phyloP scores from a whole-genome alignment of 1,284 basidiomycete species.

The Cutaneotrichosporon cyanovorans region DNA sequence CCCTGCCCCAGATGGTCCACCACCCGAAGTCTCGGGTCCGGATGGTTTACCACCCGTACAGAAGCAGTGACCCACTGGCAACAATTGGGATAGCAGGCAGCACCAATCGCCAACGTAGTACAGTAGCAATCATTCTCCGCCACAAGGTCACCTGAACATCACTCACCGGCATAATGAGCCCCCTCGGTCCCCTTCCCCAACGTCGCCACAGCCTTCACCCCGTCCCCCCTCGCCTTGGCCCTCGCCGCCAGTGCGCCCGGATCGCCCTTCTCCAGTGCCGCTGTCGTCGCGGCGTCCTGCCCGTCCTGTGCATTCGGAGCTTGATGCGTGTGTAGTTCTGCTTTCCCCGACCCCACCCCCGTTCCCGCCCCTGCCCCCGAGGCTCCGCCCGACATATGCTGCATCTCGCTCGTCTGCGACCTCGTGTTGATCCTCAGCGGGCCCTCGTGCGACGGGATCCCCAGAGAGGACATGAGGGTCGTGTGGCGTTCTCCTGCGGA shows the following conservation, averaged over 20 bases:
- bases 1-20: too few species aligned
- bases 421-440: neutral
- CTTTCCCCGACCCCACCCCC: too few species aligned
- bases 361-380: too few species aligned
- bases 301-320: neutral
- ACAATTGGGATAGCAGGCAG: too few species aligned
- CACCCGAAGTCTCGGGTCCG: too few species aligned
- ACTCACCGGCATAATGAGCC: slow-evolving; percentile 36
- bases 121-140: too few species aligned
- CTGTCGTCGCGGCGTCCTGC: neutral
- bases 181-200: slow-evolving; percentile 21
- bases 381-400: too few species aligned
- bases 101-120: too few species aligned
- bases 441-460: neutral
- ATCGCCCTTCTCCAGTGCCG: neutral
- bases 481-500: neutral
- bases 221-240: neutral
- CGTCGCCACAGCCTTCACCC: neutral
- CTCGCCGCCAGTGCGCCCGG: neutral
- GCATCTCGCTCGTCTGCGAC: neutral
- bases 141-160: too few species aligned
- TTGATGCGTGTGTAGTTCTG: neutral
- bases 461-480: neutral
- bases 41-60: too few species aligned
- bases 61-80: too few species aligned